Percentiles rank a stretch among this genome's conserved stretches.
These are phyloP conservation scores for Simmondsia chinensis DNA, from an alignment of 148 eudicot species.

Conservation along the genomic window DNA sequence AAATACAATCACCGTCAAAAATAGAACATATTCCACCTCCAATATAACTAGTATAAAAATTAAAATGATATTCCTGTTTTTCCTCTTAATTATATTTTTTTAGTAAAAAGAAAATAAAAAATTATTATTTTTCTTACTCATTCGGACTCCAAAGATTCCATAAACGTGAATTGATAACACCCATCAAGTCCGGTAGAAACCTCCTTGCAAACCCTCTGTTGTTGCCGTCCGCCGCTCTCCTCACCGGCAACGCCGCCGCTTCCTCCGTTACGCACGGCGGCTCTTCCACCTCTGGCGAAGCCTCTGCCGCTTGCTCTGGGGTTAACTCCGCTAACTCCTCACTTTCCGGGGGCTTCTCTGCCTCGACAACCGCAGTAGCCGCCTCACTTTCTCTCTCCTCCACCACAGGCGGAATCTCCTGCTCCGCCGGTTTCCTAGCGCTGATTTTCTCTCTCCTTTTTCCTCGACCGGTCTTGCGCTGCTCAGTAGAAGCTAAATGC, in stretches of 20 bases:
- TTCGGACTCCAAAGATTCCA: conserved; percentile 79
- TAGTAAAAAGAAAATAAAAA: too few relatives aligned
- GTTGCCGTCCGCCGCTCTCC: conserved; percentile 6
- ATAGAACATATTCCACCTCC: neutral
- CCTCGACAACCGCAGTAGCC: neutral
- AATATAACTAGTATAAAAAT: conserved; percentile 6
- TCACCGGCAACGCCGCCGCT: conserved; percentile 5
- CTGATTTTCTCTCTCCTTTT: conserved; percentile 12
- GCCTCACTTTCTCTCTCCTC: conserved; percentile 8
- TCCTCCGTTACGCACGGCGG: neutral
- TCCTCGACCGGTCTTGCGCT: conserved; percentile 2
- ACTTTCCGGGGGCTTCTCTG: too few relatives aligned
- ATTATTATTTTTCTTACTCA: conserved; percentile 14
- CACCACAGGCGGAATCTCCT: conserved; percentile 9
- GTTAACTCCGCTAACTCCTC: too few relatives aligned
- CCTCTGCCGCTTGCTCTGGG: too few relatives aligned
- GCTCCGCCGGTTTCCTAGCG: neutral
- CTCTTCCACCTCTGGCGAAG: neutral
- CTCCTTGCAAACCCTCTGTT: conserved; percentile 66
- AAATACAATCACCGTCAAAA: conserved; percentile 4
- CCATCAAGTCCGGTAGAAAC: conserved; percentile 77
- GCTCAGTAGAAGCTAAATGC: conserved; percentile 22
- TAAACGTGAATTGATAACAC: conserved; percentile 64
- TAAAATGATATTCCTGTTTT: conserved; percentile 8
- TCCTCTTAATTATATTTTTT: conserved; percentile 8